A percentile compares a stretch with the other conserved stretches of the same genome.
phyloP scores from a whole-genome alignment of 805 yeast species.

The Pichia gijzeniarum region DNA sequence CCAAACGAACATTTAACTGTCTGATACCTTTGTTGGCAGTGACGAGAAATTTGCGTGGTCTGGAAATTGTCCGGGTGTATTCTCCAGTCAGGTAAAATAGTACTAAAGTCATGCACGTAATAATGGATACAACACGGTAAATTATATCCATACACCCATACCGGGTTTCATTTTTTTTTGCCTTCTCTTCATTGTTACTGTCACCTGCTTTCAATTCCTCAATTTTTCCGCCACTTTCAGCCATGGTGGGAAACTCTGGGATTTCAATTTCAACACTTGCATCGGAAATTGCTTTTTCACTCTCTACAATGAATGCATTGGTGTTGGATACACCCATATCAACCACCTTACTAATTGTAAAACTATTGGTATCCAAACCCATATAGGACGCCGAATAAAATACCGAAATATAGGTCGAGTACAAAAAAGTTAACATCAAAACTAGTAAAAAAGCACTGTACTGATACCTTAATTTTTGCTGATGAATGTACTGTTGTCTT shows the following conservation, averaged over 20 bases:
- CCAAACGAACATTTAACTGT: conserved; percentile 72
- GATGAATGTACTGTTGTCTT: conserved; percentile 72
- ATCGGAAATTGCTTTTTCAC: not conserved
- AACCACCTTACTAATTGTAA: not conserved
- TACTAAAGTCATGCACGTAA: conserved; percentile 58
- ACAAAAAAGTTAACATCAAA: conserved; percentile 25
- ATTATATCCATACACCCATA: conserved; percentile 32
- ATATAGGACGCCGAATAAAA: conserved; percentile 3
- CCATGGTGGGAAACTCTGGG: not conserved
- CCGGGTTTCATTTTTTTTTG: not conserved
- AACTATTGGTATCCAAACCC: too few species aligned
- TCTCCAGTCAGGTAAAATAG: conserved; percentile 86
- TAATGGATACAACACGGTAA: conserved; percentile 52
- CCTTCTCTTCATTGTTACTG: not conserved
- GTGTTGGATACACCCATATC: not conserved
- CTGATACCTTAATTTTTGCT: conserved; percentile 56
- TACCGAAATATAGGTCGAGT: conserved; percentile 32
- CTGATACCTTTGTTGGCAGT: conserved; percentile 87
- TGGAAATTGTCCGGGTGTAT: conserved; percentile 75
- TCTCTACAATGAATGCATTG: too few species aligned
- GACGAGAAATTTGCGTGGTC: conserved; percentile 71
- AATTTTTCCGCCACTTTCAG: not conserved
- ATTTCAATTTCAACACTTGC: not conserved
- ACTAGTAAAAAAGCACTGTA: conserved; percentile 43
- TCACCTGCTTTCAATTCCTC: not conserved